Evolutionary conservation across 2,329 filamentous ascomycete genomes (phyloP).

Genomic region (Sclerotinia glacialis): DNA sequence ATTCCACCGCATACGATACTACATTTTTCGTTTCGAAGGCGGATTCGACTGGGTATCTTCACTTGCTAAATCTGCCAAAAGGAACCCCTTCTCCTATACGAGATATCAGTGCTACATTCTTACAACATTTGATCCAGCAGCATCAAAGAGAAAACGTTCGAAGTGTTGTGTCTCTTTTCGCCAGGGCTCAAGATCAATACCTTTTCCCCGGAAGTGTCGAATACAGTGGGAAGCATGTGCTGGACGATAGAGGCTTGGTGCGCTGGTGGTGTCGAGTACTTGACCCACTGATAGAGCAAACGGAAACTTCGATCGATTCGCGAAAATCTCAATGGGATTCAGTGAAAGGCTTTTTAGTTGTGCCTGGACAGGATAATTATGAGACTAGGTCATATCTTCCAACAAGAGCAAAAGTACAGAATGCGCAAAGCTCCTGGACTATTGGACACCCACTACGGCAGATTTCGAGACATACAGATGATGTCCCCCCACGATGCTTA

Average conservation of each 20-base stretch:
- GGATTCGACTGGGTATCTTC: constrained; percentile 87
- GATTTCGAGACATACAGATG: constrained; percentile 60
- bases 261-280: constrained; percentile 94
- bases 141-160: constrained; percentile 63
- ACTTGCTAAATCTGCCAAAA: constrained; percentile 60
- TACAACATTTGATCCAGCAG: constrained; percentile 69
- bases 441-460: constrained; percentile 68
- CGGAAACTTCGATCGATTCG: neutral
- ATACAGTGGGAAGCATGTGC: constrained; percentile 80
- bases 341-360: constrained; percentile 76
- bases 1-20: constrained; percentile 74
- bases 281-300: constrained; percentile 61
- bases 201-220: constrained; percentile 90
- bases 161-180: constrained; percentile 84
- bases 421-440: constrained; percentile 50
- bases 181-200: constrained; percentile 87
- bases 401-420: constrained; percentile 37
- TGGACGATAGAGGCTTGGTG: constrained; percentile 85
- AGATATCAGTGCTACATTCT: constrained; percentile 69
- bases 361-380: constrained; percentile 80
- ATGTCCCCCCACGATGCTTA: constrained; percentile 75
- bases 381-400: constrained; percentile 82
- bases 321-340: constrained; percentile 42
- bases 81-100: constrained; percentile 71
- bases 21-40: constrained; percentile 96